Percentiles rank a stretch among this genome's conserved stretches.
These are phyloP conservation scores for Nadsonia commutata DNA, from an alignment of 1,139 yeast species.

Conservation along the genomic window DNA sequence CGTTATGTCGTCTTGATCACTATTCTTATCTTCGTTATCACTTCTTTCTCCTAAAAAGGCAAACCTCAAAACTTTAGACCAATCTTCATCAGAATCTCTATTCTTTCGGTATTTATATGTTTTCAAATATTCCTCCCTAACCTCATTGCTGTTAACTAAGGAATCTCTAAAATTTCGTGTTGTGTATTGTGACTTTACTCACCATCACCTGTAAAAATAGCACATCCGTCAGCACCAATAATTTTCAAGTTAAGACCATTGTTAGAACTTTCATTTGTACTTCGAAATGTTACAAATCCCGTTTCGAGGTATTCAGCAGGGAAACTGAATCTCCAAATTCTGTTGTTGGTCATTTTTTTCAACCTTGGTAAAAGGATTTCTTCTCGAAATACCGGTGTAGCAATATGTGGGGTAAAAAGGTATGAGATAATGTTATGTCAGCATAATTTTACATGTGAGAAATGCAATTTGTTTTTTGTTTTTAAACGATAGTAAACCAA, in stretches of 20 bases:
- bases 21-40: not conserved
- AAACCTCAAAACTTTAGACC: conserved; percentile 2
- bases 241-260: not conserved
- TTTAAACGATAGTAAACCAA: too few relatives aligned
- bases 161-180: too few relatives aligned
- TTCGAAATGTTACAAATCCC: not conserved
- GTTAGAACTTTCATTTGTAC: not conserved
- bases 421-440: too few relatives aligned
- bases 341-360: not conserved
- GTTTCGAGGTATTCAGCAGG: not conserved
- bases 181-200: not conserved
- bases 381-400: too few relatives aligned
- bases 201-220: not conserved
- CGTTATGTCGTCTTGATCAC: not conserved
- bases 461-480: too few relatives aligned
- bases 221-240: not conserved
- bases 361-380: too few relatives aligned
- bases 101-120: conserved; percentile 5
- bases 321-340: not conserved
- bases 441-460: too few relatives aligned
- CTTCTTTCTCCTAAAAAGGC: conserved; percentile 1
- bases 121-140: too few relatives aligned
- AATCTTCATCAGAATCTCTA: conserved; percentile 4
- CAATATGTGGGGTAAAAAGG: too few relatives aligned
- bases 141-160: too few relatives aligned